Percentiles rank a stretch among this genome's conserved stretches.
phyloP scores from a whole-genome alignment of 2,329 filamentous ascomycete genomes.

The Monosporascus sp. region DNA sequence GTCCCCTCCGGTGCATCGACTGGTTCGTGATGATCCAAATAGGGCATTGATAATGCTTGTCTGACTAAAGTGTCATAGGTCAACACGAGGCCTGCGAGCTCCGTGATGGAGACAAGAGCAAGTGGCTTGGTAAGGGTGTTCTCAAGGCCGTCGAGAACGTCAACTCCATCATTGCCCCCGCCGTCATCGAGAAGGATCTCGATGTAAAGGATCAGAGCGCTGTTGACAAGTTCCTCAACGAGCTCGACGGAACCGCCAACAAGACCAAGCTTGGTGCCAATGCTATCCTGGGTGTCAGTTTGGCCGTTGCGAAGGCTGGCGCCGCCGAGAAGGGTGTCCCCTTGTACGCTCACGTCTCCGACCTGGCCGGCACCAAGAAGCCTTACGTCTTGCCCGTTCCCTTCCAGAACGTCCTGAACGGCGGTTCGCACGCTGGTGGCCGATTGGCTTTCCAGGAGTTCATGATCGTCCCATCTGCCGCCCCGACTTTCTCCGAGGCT shows the following conservation, averaged over 20 bases:
- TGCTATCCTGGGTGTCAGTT: conserved; percentile 77
- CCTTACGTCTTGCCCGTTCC: conserved; percentile 85
- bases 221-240: conserved; percentile 79
- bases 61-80: conserved; percentile 43
- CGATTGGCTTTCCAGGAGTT: conserved; percentile 94
- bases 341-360: conserved; percentile 82
- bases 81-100: conserved; percentile 90
- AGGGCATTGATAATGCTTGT: conserved; percentile 2
- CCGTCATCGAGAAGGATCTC: conserved; percentile 74
- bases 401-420: conserved; percentile 93
- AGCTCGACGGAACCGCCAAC: conserved; percentile 78
- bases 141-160: conserved; percentile 82
- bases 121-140: conserved; percentile 86
- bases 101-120: conserved; percentile 81
- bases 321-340: conserved; percentile 84
- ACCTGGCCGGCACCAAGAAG: conserved; percentile 86
- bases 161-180: conserved; percentile 74
- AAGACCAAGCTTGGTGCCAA: conserved; percentile 87
- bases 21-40: conserved; percentile 50
- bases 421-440: conserved; percentile 93
- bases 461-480: conserved; percentile 85
- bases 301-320: conserved; percentile 83
- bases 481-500: conserved; percentile 89
- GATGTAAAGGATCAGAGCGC: conserved; percentile 84
- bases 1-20: conserved; percentile 96